phyloP scores from a whole-genome alignment of 2,329 filamentous ascomycete species.

The Eutypa lata region DNA sequence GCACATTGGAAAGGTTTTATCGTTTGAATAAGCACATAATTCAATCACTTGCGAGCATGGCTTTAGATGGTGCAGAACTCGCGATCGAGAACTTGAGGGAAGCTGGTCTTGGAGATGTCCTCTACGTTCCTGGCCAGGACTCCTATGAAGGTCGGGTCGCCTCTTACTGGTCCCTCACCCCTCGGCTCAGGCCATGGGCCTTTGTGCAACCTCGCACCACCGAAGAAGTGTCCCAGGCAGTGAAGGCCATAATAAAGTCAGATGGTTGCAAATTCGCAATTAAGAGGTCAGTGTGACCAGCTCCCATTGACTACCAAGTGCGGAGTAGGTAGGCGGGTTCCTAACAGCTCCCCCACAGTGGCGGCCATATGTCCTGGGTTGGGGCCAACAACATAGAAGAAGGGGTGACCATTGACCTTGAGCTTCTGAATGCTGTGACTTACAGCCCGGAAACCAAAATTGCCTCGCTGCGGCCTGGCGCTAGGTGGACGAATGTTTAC shows the following conservation, averaged over 20 bases:
- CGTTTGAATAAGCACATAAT: too few species aligned
- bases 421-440: background rate
- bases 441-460: background rate
- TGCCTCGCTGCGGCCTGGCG: background rate
- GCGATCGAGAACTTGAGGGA: slow-evolving; percentile 1
- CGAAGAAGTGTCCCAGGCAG: background rate
- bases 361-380: background rate
- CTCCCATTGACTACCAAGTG: background rate
- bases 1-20: too few species aligned
- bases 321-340: background rate
- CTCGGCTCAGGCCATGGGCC: slow-evolving; percentile 1
- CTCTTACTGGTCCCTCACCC: slow-evolving; percentile 1
- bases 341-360: background rate
- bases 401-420: background rate
- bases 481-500: background rate
- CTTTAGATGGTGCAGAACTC: background rate
- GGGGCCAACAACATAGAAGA: background rate
- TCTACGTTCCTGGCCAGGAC: background rate
- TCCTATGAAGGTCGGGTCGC: background rate
- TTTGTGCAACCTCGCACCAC: slow-evolving; percentile 1
- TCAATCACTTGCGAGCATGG: background rate
- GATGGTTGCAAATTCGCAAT: slow-evolving; percentile 1
- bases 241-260: background rate
- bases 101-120: background rate
- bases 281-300: background rate